A percentile compares a stretch with the other conserved stretches of the same genome.
Conservation (phyloP, 2,329 filamentous ascomycete species). For the Aureobasidium sp. region DNA sequence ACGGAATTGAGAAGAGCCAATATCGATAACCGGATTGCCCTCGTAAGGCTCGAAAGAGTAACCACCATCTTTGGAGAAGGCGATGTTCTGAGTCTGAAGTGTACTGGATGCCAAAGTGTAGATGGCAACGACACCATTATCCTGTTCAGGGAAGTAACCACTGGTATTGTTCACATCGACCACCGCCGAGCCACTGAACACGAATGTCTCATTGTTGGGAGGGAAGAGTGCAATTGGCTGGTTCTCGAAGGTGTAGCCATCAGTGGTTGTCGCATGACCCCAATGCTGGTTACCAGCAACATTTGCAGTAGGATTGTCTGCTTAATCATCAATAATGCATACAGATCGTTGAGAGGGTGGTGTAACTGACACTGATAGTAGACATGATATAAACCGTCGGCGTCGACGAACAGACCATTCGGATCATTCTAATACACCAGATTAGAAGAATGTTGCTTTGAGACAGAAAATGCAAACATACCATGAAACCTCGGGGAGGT, state of each 20-base stretch:
- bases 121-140: slow-evolving; percentile 57
- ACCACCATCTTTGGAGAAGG: slow-evolving; percentile 56
- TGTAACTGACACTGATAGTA: slow-evolving; percentile 54
- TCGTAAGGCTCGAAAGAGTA: slow-evolving; percentile 55
- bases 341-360: neutral
- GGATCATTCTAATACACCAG: slow-evolving; percentile 47
- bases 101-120: slow-evolving; percentile 44
- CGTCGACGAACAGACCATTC: slow-evolving; percentile 56
- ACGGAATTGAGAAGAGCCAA: slow-evolving; percentile 51
- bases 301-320: slow-evolving; percentile 44
- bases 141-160: slow-evolving; percentile 56
- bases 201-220: slow-evolving; percentile 47
- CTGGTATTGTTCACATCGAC: slow-evolving; percentile 59
- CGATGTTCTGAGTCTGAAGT: slow-evolving; percentile 51
- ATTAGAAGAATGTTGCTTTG: slow-evolving; percentile 20
- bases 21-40: slow-evolving; percentile 54
- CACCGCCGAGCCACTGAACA: slow-evolving; percentile 50
- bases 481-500: slow-evolving; percentile 19
- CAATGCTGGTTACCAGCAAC: slow-evolving; percentile 57
- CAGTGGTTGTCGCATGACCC: slow-evolving; percentile 55
- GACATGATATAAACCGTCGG: slow-evolving; percentile 52
- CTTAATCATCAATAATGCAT: neutral
- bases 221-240: slow-evolving; percentile 57
- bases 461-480: neutral
- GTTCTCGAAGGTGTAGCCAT: slow-evolving; percentile 59